phyloP scores from a whole-genome alignment of 1,284 basidiomycete genomes.

The Stygiomarasmius scandens region DNA sequence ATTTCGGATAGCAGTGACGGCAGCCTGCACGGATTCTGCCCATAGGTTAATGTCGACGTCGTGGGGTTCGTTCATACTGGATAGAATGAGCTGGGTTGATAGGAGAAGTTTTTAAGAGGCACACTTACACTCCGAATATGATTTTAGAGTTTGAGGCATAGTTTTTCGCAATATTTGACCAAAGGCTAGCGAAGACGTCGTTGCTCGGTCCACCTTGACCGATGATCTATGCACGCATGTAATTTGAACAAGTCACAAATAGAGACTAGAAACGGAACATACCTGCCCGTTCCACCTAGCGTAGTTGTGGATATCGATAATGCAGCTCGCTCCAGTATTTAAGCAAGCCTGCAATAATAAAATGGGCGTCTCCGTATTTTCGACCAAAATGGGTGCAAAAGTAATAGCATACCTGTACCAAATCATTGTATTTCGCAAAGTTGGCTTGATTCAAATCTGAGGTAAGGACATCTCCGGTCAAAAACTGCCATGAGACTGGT shows the following conservation, averaged over 20 bases:
- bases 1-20: slow-evolving; percentile 56
- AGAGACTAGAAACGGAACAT: no score
- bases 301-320: slow-evolving; percentile 64
- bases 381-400: no score
- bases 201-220: slow-evolving; percentile 65
- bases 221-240: no score
- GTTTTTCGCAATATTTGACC: slow-evolving; percentile 53
- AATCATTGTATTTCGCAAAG: slow-evolving; percentile 51
- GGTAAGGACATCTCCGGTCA: slow-evolving; percentile 43
- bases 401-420: slow-evolving; percentile 52
- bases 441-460: slow-evolving; percentile 47
- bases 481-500: slow-evolving; percentile 61
- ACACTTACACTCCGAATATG: slow-evolving; percentile 54
- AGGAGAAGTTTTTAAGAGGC: no score
- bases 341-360: slow-evolving; percentile 28
- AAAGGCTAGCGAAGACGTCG: slow-evolving; percentile 54
- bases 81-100: not conserved
- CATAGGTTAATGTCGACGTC: slow-evolving; percentile 47
- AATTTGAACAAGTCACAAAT: no score
- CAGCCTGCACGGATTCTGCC: slow-evolving; percentile 52
- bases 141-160: slow-evolving; percentile 51
- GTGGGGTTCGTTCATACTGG: slow-evolving; percentile 61
- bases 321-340: slow-evolving; percentile 42
- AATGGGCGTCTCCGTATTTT: no score
- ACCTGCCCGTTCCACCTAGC: slow-evolving; percentile 53